Evolutionary conservation across 345 rosid species (phyloP).

Genomic region (Moringa oleifera): DNA sequence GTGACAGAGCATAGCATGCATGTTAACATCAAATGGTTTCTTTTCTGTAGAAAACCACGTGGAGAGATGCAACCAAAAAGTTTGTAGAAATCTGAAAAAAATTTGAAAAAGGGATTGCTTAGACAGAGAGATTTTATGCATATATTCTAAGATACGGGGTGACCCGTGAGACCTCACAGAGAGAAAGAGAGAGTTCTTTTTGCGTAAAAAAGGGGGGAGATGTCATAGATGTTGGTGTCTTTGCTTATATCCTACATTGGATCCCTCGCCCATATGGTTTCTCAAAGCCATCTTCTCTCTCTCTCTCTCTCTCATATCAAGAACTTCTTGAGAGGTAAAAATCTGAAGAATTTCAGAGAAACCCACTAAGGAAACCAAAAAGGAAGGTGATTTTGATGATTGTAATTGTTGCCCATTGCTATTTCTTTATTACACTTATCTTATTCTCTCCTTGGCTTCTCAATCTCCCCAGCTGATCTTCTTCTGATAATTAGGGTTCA

Average conservation of each 20-base stretch:
- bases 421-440: too few species aligned
- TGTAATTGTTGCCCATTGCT: too few species aligned
- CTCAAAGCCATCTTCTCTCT: slow-evolving; percentile 9
- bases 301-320: slow-evolving; percentile 14
- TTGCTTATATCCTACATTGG: slow-evolving; percentile 49
- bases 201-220: slow-evolving; percentile 12
- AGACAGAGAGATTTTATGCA: slow-evolving; percentile 7
- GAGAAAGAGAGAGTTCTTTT: slow-evolving; percentile 15
- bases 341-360: slow-evolving; percentile 25
- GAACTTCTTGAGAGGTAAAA: slow-evolving; percentile 25
- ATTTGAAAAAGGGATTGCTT: slow-evolving; percentile 25
- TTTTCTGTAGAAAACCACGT: slow-evolving; percentile 35
- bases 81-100: slow-evolving; percentile 23
- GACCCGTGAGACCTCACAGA: too few species aligned
- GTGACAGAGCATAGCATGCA: not conserved
- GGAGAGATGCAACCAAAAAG: slow-evolving; percentile 43
- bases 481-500: not conserved
- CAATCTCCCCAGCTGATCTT: not conserved
- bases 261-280: slow-evolving; percentile 70
- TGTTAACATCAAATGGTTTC: slow-evolving; percentile 1
- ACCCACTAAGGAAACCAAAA: slow-evolving; percentile 6
- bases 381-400: slow-evolving; percentile 4
- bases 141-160: too few species aligned
- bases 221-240: slow-evolving; percentile 7
- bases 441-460: slow-evolving; percentile 8